Percentiles rank a stretch among this genome's conserved stretches.
phyloP scores from a whole-genome alignment of 768 basidiomycete genomes.

The Tylopilus sp. region DNA sequence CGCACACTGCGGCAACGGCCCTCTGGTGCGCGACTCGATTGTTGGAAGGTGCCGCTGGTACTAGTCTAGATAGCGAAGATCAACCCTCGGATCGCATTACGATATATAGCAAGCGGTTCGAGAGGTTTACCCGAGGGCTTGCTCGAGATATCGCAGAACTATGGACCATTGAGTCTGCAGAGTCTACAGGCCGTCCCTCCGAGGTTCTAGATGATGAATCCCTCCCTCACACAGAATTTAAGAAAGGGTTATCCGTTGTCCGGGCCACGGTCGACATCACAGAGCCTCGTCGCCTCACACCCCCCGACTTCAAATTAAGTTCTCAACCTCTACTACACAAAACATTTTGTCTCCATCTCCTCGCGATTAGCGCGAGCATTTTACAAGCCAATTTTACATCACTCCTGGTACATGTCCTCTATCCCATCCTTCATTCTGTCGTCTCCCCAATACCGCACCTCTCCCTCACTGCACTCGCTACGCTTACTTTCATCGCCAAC shows the following conservation, averaged over 20 bases:
- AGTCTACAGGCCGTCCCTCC: conserved; percentile 19
- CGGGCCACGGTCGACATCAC: conserved; percentile 54
- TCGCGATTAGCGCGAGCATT: conserved; percentile 69
- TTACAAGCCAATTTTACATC: conserved; percentile 69
- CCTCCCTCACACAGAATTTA: conserved; percentile 51
- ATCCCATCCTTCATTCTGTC: conserved; percentile 83
- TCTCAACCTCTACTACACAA: conserved; percentile 67
- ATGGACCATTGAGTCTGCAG: conserved; percentile 54
- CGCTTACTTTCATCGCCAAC: conserved; percentile 68
- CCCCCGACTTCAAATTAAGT: conserved; percentile 23
- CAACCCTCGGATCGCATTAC: conserved; percentile 1
- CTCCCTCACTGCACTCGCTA: conserved; percentile 67
- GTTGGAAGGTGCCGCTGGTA: conserved; percentile 63
- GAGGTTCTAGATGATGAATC: conserved; percentile 30
- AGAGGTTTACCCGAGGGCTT: conserved; percentile 62
- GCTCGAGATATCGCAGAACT: conserved; percentile 63
- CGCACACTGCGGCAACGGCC: conserved; percentile 56
- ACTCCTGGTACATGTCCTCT: conserved; percentile 73
- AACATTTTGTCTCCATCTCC: conserved; percentile 65
- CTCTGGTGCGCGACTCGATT: conserved; percentile 82
- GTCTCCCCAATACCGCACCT: conserved; percentile 69
- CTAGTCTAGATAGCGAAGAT: conserved; percentile 37
- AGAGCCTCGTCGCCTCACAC: conserved; percentile 29
- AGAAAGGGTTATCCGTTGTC: conserved; percentile 62
- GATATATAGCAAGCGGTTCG: conserved; percentile 44